A percentile compares a stretch with the other conserved stretches of the same genome.
These are phyloP conservation scores for Phaeosphaeriaceae sp. DNA, from an alignment of 2,329 filamentous ascomycete species.

Conservation along the genomic window DNA sequence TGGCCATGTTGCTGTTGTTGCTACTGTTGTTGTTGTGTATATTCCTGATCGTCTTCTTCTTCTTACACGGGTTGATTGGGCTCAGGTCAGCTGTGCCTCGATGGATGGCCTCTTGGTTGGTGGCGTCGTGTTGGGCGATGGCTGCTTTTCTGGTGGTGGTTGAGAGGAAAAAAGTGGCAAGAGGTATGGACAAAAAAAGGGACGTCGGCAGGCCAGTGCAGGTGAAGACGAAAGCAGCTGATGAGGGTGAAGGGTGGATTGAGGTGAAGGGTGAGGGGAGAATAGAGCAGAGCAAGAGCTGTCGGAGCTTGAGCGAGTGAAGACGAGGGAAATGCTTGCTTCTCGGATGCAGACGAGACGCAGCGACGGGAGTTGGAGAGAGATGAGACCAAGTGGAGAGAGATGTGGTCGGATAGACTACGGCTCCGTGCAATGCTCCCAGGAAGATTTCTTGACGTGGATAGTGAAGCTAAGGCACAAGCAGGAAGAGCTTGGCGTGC, in stretches of 20 bases:
- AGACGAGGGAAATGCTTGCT: constrained; percentile 22
- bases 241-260: no score
- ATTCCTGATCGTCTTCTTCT: no score
- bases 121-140: neutral
- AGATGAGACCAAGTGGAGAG: constrained; percentile 33
- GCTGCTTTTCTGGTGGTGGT: constrained; percentile 9
- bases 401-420: constrained; percentile 35
- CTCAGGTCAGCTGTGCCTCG: neutral
- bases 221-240: constrained; percentile 13
- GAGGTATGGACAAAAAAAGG: constrained; percentile 12
- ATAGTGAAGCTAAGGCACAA: constrained; percentile 36
- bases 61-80: neutral
- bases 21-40: neutral
- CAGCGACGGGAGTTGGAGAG: constrained; percentile 23
- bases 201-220: constrained; percentile 38
- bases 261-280: no score
- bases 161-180: constrained; percentile 18
- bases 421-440: constrained; percentile 35
- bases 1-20: neutral
- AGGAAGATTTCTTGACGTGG: constrained; percentile 40
- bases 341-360: constrained; percentile 19
- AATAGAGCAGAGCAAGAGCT: constrained; percentile 19
- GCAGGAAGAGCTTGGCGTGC: constrained; percentile 24
- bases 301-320: constrained; percentile 23
- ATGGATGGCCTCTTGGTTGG: neutral